Evolutionary conservation across 768 basidiomycete species (phyloP).

Genomic region (Pulveroboletus sp.): DNA sequence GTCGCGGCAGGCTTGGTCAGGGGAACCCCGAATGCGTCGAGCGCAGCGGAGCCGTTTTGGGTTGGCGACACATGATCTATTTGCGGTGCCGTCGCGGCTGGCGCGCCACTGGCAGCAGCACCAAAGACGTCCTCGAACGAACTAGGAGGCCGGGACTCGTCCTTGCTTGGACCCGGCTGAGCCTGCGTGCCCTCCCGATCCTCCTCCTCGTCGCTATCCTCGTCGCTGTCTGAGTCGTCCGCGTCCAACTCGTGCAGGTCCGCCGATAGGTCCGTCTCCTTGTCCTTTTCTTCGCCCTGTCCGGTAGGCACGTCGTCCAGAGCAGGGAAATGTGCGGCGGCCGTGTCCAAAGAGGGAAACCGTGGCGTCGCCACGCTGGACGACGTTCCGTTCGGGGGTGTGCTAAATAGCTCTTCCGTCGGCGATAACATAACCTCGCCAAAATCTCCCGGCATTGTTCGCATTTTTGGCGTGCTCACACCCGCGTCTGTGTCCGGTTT

Average conservation of each 20-base stretch:
- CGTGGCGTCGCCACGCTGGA: slow-evolving; percentile 12
- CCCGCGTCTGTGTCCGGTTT: slow-evolving; percentile 20
- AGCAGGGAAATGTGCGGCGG: slow-evolving; percentile 35
- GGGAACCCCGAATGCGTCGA: slow-evolving; percentile 41
- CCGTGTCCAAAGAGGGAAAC: slow-evolving; percentile 25
- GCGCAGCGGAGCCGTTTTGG: slow-evolving; percentile 18
- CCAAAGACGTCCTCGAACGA: slow-evolving; percentile 63
- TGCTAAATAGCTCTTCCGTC: slow-evolving; percentile 51
- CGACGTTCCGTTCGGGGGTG: slow-evolving; percentile 48
- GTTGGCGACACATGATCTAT: slow-evolving; percentile 13
- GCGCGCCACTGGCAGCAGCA: slow-evolving; percentile 17
- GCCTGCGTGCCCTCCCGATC: slow-evolving; percentile 31
- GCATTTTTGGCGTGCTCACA: slow-evolving; percentile 19
- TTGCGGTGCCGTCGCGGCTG: slow-evolving; percentile 17
- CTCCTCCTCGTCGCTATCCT: slow-evolving; percentile 42
- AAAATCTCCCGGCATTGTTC: slow-evolving; percentile 10
- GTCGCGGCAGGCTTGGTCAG: slow-evolving; percentile 16
- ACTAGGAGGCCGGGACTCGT: slow-evolving; percentile 6
- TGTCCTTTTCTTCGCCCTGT: slow-evolving; percentile 28
- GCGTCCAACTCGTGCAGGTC: slow-evolving; percentile 56
- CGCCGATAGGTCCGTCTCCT: slow-evolving; percentile 51
- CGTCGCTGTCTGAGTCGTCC: slow-evolving; percentile 53
- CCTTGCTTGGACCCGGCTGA: slow-evolving; percentile 17
- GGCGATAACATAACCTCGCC: slow-evolving; percentile 27
- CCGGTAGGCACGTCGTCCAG: slow-evolving; percentile 30